phyloP scores from a whole-genome alignment of 1,284 basidiomycete genomes.

The Takashimella tepidaria region DNA sequence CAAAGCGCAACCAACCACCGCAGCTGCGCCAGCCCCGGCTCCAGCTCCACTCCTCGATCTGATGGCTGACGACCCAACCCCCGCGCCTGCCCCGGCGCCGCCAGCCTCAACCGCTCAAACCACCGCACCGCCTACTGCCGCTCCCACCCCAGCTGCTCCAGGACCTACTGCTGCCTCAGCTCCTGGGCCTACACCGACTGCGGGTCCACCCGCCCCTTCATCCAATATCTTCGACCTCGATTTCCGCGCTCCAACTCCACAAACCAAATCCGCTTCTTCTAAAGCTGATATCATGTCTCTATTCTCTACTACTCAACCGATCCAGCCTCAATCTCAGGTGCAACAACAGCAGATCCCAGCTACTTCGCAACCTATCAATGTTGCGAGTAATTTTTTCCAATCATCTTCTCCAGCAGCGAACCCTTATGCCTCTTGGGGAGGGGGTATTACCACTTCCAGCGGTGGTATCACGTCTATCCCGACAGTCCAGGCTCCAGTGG shows the following conservation, averaged over 20 bases:
- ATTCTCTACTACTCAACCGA: slow-evolving; percentile 35
- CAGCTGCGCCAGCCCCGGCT: slow-evolving; percentile 19
- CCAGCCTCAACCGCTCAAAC: background rate
- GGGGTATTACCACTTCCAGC: slow-evolving; percentile 28
- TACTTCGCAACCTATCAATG: slow-evolving; percentile 4
- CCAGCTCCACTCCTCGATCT: slow-evolving; percentile 36
- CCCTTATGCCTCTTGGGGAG: slow-evolving; percentile 34
- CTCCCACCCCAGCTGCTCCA: background rate
- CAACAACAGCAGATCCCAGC: too few species aligned
- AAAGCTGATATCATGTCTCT: slow-evolving; percentile 49
- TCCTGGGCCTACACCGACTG: slow-evolving; percentile 11
- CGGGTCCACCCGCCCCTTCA: slow-evolving; percentile 10
- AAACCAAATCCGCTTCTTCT: slow-evolving; percentile 20
- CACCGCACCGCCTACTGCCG: background rate
- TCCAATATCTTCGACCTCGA: slow-evolving; percentile 48
- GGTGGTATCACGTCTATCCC: slow-evolving; percentile 5
- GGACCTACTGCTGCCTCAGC: slow-evolving; percentile 14
- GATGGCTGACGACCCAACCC: slow-evolving; percentile 28
- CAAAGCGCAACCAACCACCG: slow-evolving; percentile 10
- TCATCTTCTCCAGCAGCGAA: slow-evolving; percentile 13
- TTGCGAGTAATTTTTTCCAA: slow-evolving; percentile 21
- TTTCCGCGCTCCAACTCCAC: slow-evolving; percentile 43
- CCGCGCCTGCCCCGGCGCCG: slow-evolving; percentile 8
- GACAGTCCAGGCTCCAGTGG: slow-evolving; percentile 19
- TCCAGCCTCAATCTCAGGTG: background rate